phyloP scores from a whole-genome alignment of 495 filamentous ascomycete species.

The Elaphomyces granulatus region DNA sequence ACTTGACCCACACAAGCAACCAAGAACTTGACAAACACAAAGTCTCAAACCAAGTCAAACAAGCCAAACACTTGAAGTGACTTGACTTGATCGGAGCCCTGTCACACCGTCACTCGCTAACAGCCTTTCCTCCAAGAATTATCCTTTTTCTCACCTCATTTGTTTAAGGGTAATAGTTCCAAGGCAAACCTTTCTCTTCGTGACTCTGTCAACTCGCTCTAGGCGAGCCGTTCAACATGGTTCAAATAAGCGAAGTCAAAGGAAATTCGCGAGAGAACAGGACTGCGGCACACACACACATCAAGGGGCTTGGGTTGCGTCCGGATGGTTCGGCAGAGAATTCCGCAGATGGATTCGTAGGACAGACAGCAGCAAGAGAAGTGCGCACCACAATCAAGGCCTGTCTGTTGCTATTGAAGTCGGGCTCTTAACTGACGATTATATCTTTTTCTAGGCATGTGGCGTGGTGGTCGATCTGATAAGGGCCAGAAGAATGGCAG shows the following conservation, averaged over 20 bases:
- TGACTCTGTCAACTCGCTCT: neutral
- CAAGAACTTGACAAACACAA: too few relatives aligned
- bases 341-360: slow-evolving; percentile 68
- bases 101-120: slow-evolving; percentile 2
- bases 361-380: slow-evolving; percentile 78
- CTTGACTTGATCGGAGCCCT: neutral
- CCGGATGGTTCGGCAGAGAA: slow-evolving; percentile 69
- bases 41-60: too few relatives aligned
- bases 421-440: slow-evolving; percentile 4
- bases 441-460: slow-evolving; percentile 47
- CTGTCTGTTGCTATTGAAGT: too few relatives aligned
- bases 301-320: slow-evolving; percentile 80
- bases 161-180: slow-evolving; percentile 6
- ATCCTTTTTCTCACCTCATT: slow-evolving; percentile 6
- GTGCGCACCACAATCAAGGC: slow-evolving; percentile 36
- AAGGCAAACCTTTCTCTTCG: slow-evolving; percentile 3
- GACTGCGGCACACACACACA: slow-evolving; percentile 93
- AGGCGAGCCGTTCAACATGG: slow-evolving; percentile 42
- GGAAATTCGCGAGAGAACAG: slow-evolving; percentile 88
- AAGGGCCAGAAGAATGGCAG: slow-evolving; percentile 90
- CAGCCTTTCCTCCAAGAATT: too few relatives aligned
- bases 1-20: too few relatives aligned
- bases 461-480: slow-evolving; percentile 93
- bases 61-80: too few relatives aligned
- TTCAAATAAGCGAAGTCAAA: slow-evolving; percentile 93